phyloP scores from a whole-genome alignment of 2,329 filamentous ascomycete genomes.

The Aspergillus amoenus region DNA sequence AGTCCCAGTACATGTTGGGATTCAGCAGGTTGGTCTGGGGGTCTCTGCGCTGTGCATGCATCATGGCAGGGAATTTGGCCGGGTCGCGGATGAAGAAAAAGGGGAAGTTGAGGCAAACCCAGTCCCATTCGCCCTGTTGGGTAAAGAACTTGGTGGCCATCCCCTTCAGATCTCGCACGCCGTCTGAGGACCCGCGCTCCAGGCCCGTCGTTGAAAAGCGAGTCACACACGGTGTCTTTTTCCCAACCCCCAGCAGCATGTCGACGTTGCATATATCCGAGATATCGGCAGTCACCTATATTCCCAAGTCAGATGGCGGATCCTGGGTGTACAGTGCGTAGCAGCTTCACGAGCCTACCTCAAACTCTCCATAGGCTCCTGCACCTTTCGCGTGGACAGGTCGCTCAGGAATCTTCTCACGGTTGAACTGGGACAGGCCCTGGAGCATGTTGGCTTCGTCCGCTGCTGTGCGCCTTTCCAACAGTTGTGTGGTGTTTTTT shows the following conservation, averaged over 20 bases:
- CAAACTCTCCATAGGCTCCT: conserved; percentile 44
- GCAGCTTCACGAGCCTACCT: conserved; percentile 11
- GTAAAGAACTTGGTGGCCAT: conserved; percentile 73
- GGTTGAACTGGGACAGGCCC: conserved; percentile 42
- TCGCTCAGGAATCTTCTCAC: conserved; percentile 41
- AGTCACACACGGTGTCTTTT: conserved; percentile 65
- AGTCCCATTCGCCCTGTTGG: conserved; percentile 71
- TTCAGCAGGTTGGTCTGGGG: conserved; percentile 68
- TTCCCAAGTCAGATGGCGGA: not conserved
- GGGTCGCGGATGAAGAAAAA: conserved; percentile 73
- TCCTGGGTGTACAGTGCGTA: not conserved
- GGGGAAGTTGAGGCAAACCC: conserved; percentile 71
- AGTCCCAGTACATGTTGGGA: conserved; percentile 70
- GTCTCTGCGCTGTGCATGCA: conserved; percentile 72
- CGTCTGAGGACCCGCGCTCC: conserved; percentile 69
- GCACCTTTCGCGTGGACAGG: conserved; percentile 44
- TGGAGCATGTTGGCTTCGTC: no score
- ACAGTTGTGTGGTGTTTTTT: no score
- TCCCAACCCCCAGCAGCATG: conserved; percentile 60
- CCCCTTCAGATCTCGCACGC: conserved; percentile 69
- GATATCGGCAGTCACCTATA: conserved; percentile 47
- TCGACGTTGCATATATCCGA: conserved; percentile 48
- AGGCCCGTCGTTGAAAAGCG: conserved; percentile 76
- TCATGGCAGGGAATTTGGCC: conserved; percentile 70
- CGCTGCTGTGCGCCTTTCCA: no score